Evolutionary conservation across 2,329 filamentous ascomycete species (phyloP).

Genomic region (Verticillium zaregamsianum): DNA sequence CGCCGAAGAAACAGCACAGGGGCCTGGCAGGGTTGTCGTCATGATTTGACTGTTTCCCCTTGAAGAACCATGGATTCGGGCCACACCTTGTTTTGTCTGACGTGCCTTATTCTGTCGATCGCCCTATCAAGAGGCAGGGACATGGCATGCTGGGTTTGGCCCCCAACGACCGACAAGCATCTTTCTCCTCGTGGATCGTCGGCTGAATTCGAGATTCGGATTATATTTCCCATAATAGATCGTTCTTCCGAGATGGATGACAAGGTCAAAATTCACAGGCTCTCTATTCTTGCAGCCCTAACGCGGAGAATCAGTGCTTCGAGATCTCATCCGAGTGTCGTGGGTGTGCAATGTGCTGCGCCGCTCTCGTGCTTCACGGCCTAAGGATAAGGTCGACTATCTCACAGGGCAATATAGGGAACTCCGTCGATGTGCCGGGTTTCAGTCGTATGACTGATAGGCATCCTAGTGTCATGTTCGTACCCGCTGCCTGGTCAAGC

Average conservation of each 20-base stretch:
- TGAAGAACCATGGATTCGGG: not conserved
- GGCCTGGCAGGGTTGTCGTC: not conserved
- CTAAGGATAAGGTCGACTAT: too few relatives aligned
- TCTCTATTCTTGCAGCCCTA: not conserved
- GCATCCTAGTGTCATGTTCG: too few relatives aligned
- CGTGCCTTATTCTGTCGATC: not conserved
- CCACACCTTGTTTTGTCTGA: not conserved
- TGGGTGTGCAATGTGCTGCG: not conserved
- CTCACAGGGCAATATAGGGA: too few relatives aligned
- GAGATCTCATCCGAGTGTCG: not conserved
- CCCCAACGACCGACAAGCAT: not conserved
- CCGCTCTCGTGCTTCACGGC: not conserved
- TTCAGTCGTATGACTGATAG: too few relatives aligned
- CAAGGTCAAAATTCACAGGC: too few relatives aligned
- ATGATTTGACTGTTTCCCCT: not conserved
- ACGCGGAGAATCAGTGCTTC: not conserved
- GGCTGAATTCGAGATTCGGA: too few relatives aligned
- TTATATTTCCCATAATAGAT: too few relatives aligned
- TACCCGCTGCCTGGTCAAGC: too few relatives aligned
- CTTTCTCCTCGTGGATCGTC: too few relatives aligned
- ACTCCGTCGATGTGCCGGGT: too few relatives aligned
- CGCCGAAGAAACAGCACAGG: not conserved
- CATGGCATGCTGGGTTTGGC: not conserved
- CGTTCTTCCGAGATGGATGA: too few relatives aligned
- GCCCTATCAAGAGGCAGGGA: not conserved